phyloP scores from a whole-genome alignment of 257 asterid genomes.

The Gynochthodes officinalis region DNA sequence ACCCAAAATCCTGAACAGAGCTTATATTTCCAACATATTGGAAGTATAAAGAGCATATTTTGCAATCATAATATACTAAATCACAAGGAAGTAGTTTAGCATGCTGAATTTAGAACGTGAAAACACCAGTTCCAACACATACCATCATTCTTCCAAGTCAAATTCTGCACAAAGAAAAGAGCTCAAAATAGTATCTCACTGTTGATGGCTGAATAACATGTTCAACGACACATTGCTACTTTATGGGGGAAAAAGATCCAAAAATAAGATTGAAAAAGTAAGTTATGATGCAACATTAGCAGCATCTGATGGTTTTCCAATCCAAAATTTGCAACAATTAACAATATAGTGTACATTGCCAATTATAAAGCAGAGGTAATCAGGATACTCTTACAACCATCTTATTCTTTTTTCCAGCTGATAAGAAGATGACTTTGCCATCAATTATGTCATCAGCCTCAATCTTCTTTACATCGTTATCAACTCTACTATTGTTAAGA shows the following conservation, averaged over 20 bases:
- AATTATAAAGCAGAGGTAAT: not conserved
- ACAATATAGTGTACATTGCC: not conserved
- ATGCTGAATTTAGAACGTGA: too few species aligned
- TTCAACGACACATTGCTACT: not conserved
- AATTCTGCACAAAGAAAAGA: too few species aligned
- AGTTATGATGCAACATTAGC: not conserved
- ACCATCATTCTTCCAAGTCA: too few species aligned
- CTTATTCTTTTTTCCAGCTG: slow-evolving; percentile 95
- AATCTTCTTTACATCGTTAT: slow-evolving; percentile 75
- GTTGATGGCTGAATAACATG: too few species aligned
- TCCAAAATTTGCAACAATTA: not conserved
- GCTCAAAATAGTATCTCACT: too few species aligned
- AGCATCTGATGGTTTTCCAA: not conserved
- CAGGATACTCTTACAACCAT: slow-evolving; percentile 78
- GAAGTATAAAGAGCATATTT: too few species aligned
- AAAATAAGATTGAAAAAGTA: not conserved
- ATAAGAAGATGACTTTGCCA: slow-evolving; percentile 69
- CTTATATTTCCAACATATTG: too few species aligned
- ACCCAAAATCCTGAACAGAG: too few species aligned
- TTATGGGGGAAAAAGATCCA: not conserved
- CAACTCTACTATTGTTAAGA: slow-evolving; percentile 68
- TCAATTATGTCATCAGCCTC: slow-evolving; percentile 74
- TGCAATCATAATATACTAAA: too few species aligned
- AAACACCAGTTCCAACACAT: too few species aligned
- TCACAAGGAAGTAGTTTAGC: too few species aligned